Conservation (phyloP, 306 rosid species). For the Acacia confusa region DNA sequence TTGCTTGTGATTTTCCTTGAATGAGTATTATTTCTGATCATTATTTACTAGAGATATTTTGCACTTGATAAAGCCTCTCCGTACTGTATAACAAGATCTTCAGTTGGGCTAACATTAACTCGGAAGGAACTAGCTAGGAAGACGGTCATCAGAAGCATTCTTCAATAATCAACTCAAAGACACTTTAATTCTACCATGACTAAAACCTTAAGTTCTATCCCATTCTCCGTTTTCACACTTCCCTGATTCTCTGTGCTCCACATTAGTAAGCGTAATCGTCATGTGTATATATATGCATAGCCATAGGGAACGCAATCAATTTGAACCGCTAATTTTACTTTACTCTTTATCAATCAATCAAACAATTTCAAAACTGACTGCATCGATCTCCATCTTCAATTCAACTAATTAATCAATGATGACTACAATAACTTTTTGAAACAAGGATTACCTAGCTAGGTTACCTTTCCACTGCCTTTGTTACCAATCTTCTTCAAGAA, state of each 20-base stretch:
- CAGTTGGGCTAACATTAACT: neutral
- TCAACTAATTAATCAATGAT: neutral
- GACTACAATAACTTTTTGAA: conserved; percentile 12
- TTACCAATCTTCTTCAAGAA: neutral
- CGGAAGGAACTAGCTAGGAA: neutral
- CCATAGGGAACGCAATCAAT: neutral
- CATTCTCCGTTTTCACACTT: neutral
- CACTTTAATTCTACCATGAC: neutral
- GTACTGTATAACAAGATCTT: neutral
- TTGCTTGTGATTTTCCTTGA: neutral
- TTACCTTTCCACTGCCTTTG: neutral
- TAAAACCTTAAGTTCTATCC: neutral
- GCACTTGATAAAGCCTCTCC: neutral
- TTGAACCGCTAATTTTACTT: neutral
- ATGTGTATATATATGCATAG: neutral
- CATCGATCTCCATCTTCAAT: conserved; percentile 1
- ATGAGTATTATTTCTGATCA: neutral
- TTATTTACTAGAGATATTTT: neutral
- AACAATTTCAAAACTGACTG: neutral
- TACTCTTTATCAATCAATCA: neutral
- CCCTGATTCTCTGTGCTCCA: neutral
- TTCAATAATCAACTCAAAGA: neutral
- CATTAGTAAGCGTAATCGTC: neutral
- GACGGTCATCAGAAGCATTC: neutral
- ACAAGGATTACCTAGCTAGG: neutral